Percentiles rank a stretch among this genome's conserved stretches.
phyloP scores from a whole-genome alignment of 768 basidiomycete genomes.

The Rubroboletus satanas region DNA sequence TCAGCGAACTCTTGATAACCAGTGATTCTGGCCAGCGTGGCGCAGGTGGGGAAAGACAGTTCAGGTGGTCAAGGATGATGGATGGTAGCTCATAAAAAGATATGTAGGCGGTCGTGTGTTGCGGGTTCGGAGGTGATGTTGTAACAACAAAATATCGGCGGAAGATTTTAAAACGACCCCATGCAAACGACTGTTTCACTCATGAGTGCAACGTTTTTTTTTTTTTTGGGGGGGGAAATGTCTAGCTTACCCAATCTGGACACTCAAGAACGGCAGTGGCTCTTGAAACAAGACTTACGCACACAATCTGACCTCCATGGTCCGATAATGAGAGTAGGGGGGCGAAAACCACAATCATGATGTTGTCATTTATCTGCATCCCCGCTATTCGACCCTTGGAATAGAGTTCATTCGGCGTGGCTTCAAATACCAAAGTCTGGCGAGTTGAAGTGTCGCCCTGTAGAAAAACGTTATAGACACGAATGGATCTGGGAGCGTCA shows the following conservation, averaged over 20 bases:
- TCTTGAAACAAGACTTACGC: slow-evolving; percentile 17
- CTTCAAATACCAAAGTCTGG: slow-evolving; percentile 17
- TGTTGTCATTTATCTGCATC: slow-evolving; percentile 22
- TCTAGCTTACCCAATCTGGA: slow-evolving; percentile 16
- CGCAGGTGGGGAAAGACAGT: background rate
- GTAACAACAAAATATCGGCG: slow-evolving; percentile 3
- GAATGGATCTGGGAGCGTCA: slow-evolving; percentile 19
- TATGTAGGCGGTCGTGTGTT: slow-evolving; percentile 2
- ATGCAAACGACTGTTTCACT: slow-evolving; percentile 6
- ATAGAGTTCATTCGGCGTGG: slow-evolving; percentile 11
- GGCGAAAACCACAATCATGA: slow-evolving; percentile 17
- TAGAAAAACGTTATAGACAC: slow-evolving; percentile 21
- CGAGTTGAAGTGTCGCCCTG: background rate
- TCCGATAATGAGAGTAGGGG: background rate
- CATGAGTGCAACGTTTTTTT: background rate
- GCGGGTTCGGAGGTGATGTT: background rate
- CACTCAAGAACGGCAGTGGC: slow-evolving; percentile 12
- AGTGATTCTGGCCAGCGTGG: slow-evolving; percentile 16
- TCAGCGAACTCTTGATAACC: slow-evolving; percentile 2
- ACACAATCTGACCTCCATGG: slow-evolving; percentile 13
- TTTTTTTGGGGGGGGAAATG: background rate
- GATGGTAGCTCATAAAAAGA: slow-evolving; percentile 16
- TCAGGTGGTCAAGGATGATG: slow-evolving; percentile 4
- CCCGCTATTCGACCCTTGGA: slow-evolving; percentile 15
- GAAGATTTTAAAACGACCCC: slow-evolving; percentile 16